Evolutionary conservation across 2,329 filamentous ascomycete species (phyloP).

Genomic region (Alternaria triticimaculans): DNA sequence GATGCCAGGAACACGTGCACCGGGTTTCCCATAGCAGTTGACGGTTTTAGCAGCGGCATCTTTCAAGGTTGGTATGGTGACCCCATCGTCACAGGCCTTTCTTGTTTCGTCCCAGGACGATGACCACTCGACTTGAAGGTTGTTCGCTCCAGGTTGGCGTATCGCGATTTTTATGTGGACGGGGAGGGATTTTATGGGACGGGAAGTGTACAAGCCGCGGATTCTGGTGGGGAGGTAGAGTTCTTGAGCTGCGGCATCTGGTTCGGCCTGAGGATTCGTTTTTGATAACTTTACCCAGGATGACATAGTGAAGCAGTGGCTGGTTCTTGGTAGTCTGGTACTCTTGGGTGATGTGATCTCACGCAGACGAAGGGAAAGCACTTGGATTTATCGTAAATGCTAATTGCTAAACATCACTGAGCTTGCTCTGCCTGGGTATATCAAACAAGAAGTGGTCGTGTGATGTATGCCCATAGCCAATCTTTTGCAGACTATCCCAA

Average conservation of each 20-base stretch:
- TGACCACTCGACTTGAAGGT: rapidly evolving
- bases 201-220: too few relatives aligned
- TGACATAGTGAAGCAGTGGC: too few relatives aligned
- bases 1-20: not conserved
- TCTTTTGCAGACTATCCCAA: not conserved
- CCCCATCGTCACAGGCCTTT: too few relatives aligned
- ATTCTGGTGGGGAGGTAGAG: not conserved
- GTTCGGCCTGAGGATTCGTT: too few relatives aligned
- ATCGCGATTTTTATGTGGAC: too few relatives aligned
- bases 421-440: not conserved
- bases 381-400: not conserved
- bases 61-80: not conserved
- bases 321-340: not conserved
- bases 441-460: not conserved
- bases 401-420: not conserved
- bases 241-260: not conserved
- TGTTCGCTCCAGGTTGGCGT: too few relatives aligned
- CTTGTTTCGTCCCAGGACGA: too few relatives aligned
- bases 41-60: rapidly evolving
- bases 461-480: not conserved
- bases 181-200: too few relatives aligned
- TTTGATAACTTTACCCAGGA: too few relatives aligned
- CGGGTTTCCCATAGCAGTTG: rapidly evolving
- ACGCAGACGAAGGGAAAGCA: not conserved
- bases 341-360: not conserved